Conservation (phyloP, 805 yeast genomes). For the Metschnikowia cerradonensis region DNA sequence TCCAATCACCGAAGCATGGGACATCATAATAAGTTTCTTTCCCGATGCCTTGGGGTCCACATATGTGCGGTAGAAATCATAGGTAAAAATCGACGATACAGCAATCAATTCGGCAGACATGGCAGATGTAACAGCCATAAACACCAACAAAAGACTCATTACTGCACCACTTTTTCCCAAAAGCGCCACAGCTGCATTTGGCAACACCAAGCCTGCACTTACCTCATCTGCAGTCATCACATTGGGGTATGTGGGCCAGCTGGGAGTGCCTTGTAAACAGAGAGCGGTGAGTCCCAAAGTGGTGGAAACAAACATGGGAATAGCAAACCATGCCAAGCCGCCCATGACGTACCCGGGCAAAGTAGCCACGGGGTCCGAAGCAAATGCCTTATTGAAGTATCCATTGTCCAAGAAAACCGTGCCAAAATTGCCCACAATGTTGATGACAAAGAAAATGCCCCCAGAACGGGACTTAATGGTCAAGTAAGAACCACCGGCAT, state of each 20-base stretch:
- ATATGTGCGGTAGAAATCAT: constrained; percentile 80
- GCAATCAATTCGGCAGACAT: constrained; percentile 89
- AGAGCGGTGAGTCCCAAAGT: constrained; percentile 85
- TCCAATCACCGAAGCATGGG: constrained; percentile 61
- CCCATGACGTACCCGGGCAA: constrained; percentile 86
- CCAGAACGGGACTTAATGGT: constrained; percentile 85
- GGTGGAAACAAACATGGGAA: constrained; percentile 78
- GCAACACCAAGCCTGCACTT: constrained; percentile 74
- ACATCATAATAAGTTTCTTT: constrained; percentile 60
- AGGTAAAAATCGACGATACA: constrained; percentile 79
- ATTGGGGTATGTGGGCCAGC: constrained; percentile 78
- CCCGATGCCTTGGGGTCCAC: constrained; percentile 77
- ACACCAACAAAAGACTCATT: constrained; percentile 71
- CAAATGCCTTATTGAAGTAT: constrained; percentile 86
- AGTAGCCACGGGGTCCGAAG: constrained; percentile 78
- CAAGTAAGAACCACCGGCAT: constrained; percentile 80
- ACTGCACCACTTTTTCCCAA: constrained; percentile 88
- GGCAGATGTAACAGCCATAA: constrained; percentile 92
- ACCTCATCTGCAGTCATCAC: constrained; percentile 65
- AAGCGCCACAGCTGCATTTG: constrained; percentile 76
- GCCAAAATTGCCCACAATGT: constrained; percentile 83
- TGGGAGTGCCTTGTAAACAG: constrained; percentile 62
- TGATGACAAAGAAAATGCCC: constrained; percentile 86
- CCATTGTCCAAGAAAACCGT: constrained; percentile 85
- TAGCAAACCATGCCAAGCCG: constrained; percentile 88